Percentiles rank a stretch among this genome's conserved stretches.
Evolutionary conservation across 1,139 yeast genomes (phyloP).

Genomic region (Taphrina wiesneri): DNA sequence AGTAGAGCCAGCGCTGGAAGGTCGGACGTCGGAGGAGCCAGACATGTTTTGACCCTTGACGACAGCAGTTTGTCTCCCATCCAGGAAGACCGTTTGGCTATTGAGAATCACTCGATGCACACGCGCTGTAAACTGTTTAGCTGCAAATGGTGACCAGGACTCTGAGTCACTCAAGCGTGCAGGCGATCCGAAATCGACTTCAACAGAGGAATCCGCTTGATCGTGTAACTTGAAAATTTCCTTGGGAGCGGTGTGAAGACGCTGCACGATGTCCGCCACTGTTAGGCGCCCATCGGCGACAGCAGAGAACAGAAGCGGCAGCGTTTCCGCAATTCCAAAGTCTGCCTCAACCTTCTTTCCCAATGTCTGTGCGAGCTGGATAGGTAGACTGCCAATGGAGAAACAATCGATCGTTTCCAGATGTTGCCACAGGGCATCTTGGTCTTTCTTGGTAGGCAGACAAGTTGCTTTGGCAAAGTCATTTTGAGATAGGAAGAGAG

Average conservation of each 20-base stretch:
- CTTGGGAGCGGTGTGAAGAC: constrained; percentile 80
- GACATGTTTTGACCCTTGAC: constrained; percentile 37
- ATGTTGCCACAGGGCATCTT: constrained; percentile 77
- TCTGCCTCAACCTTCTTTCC: constrained; percentile 67
- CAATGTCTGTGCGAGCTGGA: constrained; percentile 64
- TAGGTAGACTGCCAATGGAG: constrained; percentile 80
- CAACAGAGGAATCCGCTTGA: constrained; percentile 71
- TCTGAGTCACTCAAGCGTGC: constrained; percentile 51
- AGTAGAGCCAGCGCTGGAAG: neutral
- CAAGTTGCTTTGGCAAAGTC: constrained; percentile 69
- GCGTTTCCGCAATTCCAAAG: constrained; percentile 72
- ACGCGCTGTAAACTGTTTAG: constrained; percentile 65
- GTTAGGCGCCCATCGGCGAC: constrained; percentile 73
- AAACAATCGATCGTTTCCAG: constrained; percentile 77
- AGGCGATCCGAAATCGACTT: constrained; percentile 76
- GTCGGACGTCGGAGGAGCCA: constrained; percentile 23
- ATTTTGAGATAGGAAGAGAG: constrained; percentile 72
- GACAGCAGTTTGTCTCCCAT: constrained; percentile 64
- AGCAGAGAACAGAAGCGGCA: constrained; percentile 81
- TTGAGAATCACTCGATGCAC: constrained; percentile 84
- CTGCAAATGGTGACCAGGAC: constrained; percentile 57
- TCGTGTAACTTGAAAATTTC: constrained; percentile 80
- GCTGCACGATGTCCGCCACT: constrained; percentile 66
- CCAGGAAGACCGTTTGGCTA: constrained; percentile 77
- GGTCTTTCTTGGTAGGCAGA: constrained; percentile 80